phyloP scores from a whole-genome alignment of 2,329 filamentous ascomycete genomes.

The Camillea tinctor region DNA sequence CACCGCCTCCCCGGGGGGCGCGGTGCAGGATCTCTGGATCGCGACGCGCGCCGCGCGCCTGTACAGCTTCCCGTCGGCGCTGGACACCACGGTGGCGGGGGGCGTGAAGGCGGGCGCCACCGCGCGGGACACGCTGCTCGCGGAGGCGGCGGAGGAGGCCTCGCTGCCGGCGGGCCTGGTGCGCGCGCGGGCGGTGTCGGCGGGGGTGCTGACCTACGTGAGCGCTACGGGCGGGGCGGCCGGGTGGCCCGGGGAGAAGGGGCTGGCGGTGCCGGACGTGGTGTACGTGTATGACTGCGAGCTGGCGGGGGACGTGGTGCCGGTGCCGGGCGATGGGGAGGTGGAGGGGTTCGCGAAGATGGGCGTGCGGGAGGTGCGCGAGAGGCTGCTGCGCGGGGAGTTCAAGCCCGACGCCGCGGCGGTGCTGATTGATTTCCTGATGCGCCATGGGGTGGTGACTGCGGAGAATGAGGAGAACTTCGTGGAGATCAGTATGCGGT shows the following conservation, averaged over 20 bases:
- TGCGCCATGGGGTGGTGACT: constrained; percentile 73
- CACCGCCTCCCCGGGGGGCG: constrained; percentile 23
- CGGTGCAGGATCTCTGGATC: constrained; percentile 63
- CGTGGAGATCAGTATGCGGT: constrained; percentile 58
- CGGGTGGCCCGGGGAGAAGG: constrained; percentile 63
- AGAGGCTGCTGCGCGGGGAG: constrained; percentile 61
- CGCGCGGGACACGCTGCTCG: constrained; percentile 64
- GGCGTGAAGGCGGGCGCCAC: constrained; percentile 63
- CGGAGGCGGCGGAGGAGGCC: constrained; percentile 72
- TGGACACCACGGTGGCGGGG: constrained; percentile 75
- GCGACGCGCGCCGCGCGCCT: constrained; percentile 62
- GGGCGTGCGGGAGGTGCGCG: constrained; percentile 58
- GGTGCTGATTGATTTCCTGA: constrained; percentile 78
- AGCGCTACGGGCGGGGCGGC: constrained; percentile 53
- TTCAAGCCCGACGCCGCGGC: constrained; percentile 85
- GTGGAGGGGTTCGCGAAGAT: constrained; percentile 73
- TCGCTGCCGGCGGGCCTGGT: constrained; percentile 62
- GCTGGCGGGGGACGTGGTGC: constrained; percentile 55
- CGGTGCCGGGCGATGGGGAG: constrained; percentile 72
- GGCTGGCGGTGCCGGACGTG: constrained; percentile 38
- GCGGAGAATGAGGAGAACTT: constrained; percentile 71
- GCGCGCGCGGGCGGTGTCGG: constrained; percentile 47
- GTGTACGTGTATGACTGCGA: constrained; percentile 76
- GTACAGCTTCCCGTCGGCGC: constrained; percentile 68
- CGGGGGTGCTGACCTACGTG: constrained; percentile 66